Percentiles rank a stretch among this genome's conserved stretches.
Evolutionary conservation across 1,284 basidiomycete species (phyloP).

Genomic region (Malassezia cuniculi): DNA sequence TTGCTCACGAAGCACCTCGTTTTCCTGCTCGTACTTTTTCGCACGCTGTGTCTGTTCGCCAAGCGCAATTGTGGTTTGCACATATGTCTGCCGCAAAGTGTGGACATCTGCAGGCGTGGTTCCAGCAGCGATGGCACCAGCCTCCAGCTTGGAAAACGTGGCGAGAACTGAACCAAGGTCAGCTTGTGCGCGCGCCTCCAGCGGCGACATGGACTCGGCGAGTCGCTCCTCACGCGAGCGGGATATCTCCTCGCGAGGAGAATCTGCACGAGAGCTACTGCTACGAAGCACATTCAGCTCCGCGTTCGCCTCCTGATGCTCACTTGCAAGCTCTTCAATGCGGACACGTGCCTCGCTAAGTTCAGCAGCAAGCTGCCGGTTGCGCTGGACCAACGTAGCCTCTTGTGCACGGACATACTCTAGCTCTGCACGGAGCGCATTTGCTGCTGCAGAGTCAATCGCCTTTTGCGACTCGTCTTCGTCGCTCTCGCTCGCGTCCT

Average conservation of each 20-base stretch:
- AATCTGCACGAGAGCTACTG: too few species aligned
- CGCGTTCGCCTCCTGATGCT: too few species aligned
- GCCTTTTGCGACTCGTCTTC: slow-evolving; percentile 65
- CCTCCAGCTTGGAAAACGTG: slow-evolving; percentile 69
- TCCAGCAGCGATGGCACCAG: too few species aligned
- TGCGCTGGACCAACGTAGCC: slow-evolving; percentile 24
- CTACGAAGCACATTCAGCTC: too few species aligned
- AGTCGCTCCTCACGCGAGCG: too few species aligned
- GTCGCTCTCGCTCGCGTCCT: slow-evolving; percentile 74
- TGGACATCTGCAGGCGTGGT: slow-evolving; percentile 62
- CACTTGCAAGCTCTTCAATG: too few species aligned
- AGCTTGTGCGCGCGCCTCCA: too few species aligned
- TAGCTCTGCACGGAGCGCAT: slow-evolving; percentile 56
- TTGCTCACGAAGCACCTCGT: slow-evolving; percentile 67
- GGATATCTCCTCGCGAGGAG: too few species aligned
- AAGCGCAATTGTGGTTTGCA: slow-evolving; percentile 71
- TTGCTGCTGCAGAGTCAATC: slow-evolving; percentile 28
- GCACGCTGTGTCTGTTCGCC: slow-evolving; percentile 81
- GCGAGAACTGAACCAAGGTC: too few species aligned
- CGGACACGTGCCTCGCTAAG: too few species aligned
- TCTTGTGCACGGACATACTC: slow-evolving; percentile 75
- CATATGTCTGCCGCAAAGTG: slow-evolving; percentile 67
- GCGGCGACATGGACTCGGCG: too few species aligned
- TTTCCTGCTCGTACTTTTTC: slow-evolving; percentile 79
- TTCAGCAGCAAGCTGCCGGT: slow-evolving; percentile 14